phyloP scores from a whole-genome alignment of 2,329 filamentous ascomycete genomes.

The Aspergillus udagawae region DNA sequence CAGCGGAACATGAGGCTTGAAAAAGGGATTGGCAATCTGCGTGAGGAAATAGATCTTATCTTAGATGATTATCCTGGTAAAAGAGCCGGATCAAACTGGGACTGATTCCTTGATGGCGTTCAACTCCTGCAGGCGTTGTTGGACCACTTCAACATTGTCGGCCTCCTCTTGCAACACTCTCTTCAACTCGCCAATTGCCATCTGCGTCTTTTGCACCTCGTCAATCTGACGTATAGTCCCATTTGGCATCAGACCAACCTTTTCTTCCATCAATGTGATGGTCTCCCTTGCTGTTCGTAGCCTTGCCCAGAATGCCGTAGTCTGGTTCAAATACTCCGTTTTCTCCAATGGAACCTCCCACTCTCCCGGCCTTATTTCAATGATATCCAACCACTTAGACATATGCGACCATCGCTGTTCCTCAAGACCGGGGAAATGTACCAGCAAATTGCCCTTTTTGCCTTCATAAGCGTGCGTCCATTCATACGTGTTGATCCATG shows the following conservation, averaged over 20 bases:
- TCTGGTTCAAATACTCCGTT: conserved; percentile 17
- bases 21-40: too few relatives aligned
- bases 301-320: conserved; percentile 19
- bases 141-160: conserved; percentile 8
- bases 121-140: conserved; percentile 12
- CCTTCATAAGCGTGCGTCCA: conserved; percentile 25
- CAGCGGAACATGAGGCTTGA: too few relatives aligned
- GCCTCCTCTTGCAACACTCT: conserved; percentile 10
- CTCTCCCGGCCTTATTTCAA: conserved; percentile 15
- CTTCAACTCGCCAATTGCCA: conserved; percentile 8
- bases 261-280: neutral
- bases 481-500: conserved; percentile 27
- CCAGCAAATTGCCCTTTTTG: conserved; percentile 24
- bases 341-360: conserved; percentile 22
- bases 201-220: conserved; percentile 1
- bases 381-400: conserved; percentile 22
- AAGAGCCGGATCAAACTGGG: neutral
- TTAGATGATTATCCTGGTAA: neutral
- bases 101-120: conserved; percentile 1
- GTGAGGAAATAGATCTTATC: too few relatives aligned
- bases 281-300: conserved; percentile 3
- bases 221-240: neutral
- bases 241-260: neutral
- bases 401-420: conserved; percentile 24
- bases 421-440: conserved; percentile 27